Conservation (phyloP, 805 yeast species). For the Ogataea nitratoaversa region DNA sequence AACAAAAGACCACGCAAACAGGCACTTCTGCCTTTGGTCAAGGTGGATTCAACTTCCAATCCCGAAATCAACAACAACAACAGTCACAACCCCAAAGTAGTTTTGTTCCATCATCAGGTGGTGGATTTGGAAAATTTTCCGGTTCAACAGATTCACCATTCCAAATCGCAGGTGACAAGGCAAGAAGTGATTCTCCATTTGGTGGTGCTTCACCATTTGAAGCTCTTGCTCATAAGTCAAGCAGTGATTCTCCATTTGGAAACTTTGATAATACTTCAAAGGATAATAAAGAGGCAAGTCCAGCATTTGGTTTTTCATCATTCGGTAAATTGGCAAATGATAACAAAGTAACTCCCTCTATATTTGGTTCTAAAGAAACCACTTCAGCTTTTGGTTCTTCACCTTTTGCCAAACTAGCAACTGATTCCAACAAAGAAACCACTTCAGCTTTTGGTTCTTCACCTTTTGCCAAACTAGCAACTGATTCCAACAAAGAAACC, state of each 20-base stretch:
- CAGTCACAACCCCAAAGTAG: no score
- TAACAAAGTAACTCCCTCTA: no score
- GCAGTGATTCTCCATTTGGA: conserved; percentile 14
- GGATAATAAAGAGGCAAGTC: conserved; percentile 1
- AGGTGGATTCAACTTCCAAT: not conserved
- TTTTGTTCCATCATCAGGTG: conserved; percentile 2
- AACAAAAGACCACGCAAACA: no score
- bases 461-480: no score
- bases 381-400: conserved; percentile 1
- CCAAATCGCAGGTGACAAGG: conserved; percentile 3
- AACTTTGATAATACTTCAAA: not conserved
- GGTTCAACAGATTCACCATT: conserved; percentile 5
- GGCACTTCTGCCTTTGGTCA: no score
- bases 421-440: no score
- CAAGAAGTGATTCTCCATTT: not conserved
- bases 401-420: not conserved
- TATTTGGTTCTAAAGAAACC: not conserved
- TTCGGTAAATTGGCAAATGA: no score
- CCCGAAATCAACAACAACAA: not conserved
- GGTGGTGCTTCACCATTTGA: conserved; percentile 10
- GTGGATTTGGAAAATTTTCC: conserved; percentile 16
- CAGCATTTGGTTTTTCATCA: conserved; percentile 25
- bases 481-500: no score
- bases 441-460: no score
- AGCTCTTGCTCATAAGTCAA: not conserved